Evolutionary conservation across 2,329 filamentous ascomycete genomes (phyloP).

Genomic region (Grosmannia huntii): DNA sequence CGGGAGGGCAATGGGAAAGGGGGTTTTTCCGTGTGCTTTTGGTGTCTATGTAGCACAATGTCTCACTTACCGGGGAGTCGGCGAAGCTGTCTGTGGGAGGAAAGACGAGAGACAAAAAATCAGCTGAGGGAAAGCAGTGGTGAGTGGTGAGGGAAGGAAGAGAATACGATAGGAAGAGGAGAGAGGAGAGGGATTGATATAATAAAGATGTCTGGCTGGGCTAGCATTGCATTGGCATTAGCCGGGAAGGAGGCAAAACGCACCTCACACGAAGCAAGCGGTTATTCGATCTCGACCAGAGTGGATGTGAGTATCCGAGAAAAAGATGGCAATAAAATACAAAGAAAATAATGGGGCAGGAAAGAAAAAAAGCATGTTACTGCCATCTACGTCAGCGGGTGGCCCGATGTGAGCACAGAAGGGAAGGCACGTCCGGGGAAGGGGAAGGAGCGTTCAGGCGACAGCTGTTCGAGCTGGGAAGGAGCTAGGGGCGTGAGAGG

Average conservation of each 20-base stretch:
- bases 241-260: constrained; percentile 3
- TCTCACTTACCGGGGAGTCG: neutral
- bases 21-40: neutral
- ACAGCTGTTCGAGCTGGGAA: neutral
- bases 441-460: neutral
- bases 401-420: neutral
- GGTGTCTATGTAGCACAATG: neutral
- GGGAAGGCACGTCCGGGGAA: neutral
- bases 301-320: neutral
- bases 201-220: neutral
- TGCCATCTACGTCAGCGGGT: neutral
- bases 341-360: neutral
- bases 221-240: neutral
- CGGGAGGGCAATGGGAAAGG: neutral
- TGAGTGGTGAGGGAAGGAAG: neutral
- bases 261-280: constrained; percentile 8
- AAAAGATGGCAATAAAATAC: neutral
- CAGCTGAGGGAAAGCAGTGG: neutral
- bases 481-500: neutral
- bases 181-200: neutral
- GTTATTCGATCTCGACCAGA: neutral
- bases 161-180: neutral
- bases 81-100: neutral
- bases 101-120: neutral
- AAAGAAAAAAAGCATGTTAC: neutral